phyloP scores from a whole-genome alignment of 2,329 filamentous ascomycete species.

The Onygenales sp. region DNA sequence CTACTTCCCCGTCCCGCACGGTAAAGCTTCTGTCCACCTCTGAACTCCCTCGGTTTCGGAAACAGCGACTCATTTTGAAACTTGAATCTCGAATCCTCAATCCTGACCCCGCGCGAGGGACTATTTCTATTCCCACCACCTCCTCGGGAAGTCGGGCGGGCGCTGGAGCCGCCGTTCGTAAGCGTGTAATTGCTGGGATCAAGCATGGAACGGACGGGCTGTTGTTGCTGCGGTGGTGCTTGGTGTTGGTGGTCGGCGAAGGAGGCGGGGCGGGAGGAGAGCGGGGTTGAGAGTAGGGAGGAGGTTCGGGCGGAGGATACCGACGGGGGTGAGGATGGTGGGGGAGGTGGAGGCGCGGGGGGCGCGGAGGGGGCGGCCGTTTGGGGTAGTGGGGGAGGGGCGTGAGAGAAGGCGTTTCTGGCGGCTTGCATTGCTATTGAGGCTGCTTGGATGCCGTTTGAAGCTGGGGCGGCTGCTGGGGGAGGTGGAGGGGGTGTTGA shows the following conservation, averaged over 20 bases:
- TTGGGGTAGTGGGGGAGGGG: constrained; percentile 31
- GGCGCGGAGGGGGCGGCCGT: constrained; percentile 31
- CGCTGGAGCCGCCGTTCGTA: constrained; percentile 45
- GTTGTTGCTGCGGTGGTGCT: constrained; percentile 35
- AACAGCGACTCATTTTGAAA: constrained; percentile 76
- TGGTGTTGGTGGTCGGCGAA: constrained; percentile 16
- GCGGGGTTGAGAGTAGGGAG: constrained; percentile 34
- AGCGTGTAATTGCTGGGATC: constrained; percentile 71
- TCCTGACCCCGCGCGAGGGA: constrained; percentile 29
- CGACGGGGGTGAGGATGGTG: constrained; percentile 23
- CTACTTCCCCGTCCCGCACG: constrained; percentile 86
- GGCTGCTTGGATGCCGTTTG: constrained; percentile 31
- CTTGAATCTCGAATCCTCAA: constrained; percentile 74
- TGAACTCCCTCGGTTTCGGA: constrained; percentile 75
- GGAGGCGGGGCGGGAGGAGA: constrained; percentile 35
- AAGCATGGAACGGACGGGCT: constrained; percentile 51
- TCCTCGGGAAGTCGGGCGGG: neutral
- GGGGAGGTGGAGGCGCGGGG: constrained; percentile 34
- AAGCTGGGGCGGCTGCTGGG: constrained; percentile 21
- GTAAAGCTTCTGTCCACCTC: constrained; percentile 67
- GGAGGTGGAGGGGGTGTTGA: constrained; percentile 18
- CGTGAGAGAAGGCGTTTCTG: constrained; percentile 44
- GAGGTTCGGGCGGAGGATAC: constrained; percentile 32
- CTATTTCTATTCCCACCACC: neutral
- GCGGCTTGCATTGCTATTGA: constrained; percentile 52